Percentiles rank a stretch among this genome's conserved stretches.
Evolutionary conservation across 2,329 filamentous ascomycete genomes (phyloP).

Genomic region (Lachnellula subtilissima): DNA sequence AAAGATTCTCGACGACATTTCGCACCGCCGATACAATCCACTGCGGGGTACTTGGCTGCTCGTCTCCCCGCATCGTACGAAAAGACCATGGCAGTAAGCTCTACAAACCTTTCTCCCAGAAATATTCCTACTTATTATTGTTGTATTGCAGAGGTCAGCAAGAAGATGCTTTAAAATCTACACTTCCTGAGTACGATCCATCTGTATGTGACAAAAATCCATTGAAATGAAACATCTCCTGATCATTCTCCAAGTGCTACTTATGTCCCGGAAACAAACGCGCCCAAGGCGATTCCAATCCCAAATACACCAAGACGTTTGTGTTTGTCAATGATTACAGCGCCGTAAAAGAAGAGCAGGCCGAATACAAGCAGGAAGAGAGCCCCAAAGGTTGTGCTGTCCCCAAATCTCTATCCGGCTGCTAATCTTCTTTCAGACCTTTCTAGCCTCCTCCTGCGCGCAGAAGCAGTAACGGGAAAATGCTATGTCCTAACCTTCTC

Average conservation of each 20-base stretch:
- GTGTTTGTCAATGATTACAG: slow-evolving; percentile 98
- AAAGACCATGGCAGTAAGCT: slow-evolving; percentile 93
- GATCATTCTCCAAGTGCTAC: slow-evolving; percentile 64
- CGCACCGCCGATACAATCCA: slow-evolving; percentile 89
- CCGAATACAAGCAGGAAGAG: slow-evolving; percentile 56
- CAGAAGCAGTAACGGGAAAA: slow-evolving; percentile 84
- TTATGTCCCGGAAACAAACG: slow-evolving; percentile 88
- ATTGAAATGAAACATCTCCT: slow-evolving; percentile 3
- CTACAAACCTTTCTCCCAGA: neutral
- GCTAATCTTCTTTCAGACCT: slow-evolving; percentile 48
- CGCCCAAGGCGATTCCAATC: slow-evolving; percentile 81
- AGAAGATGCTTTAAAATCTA: slow-evolving; percentile 63
- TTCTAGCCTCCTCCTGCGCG: slow-evolving; percentile 71
- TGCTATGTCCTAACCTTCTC: slow-evolving; percentile 98
- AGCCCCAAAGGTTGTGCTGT: slow-evolving; percentile 22
- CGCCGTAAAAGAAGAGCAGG: slow-evolving; percentile 90
- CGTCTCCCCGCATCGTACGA: slow-evolving; percentile 92
- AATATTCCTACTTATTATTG: slow-evolving; percentile 7
- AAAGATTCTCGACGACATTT: slow-evolving; percentile 87
- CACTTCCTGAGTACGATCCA: slow-evolving; percentile 76
- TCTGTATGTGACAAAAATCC: slow-evolving; percentile 40
- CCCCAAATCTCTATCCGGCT: slow-evolving; percentile 1
- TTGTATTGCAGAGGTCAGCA: slow-evolving; percentile 62
- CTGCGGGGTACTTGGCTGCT: slow-evolving; percentile 87
- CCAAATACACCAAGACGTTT: slow-evolving; percentile 80